Evolutionary conservation across 805 yeast species (phyloP), one percentile per base, ranked within the genome.

Genomic region (Debaryomyces castellii): DNA sequence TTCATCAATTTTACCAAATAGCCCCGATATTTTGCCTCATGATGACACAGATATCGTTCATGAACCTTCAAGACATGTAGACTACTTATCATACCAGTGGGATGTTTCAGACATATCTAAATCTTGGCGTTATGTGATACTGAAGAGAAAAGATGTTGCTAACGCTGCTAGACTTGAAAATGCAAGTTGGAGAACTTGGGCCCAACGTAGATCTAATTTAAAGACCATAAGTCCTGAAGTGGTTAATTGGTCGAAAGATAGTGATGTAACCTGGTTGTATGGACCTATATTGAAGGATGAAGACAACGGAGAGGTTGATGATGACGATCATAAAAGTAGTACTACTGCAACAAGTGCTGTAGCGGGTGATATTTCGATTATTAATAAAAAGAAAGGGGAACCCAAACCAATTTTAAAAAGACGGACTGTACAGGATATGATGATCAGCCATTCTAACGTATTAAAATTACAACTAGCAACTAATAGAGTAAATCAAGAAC

Each of bases 251-350:
- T 82, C 89, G 37, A 94, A 95, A 67, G 99, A 94, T 58, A 85
- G 86, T 47, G 99, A 94, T 64, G 97, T 94, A 9, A 90, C 97
- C 1, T 94, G 99, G 99, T 77, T 94, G 11, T 94, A 92, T 67
- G 99, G 99, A 1, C 99, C 99, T 0, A 71, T 82, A 20, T 73
- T 80, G 45, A 74, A 73, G 46, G 82, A 78, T 45, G 72, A 69
- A 23, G 66, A 59, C 28, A 50, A 53, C 27, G 54, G 51, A 17
- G 45, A 42, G 16, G 59, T 55, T 24, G 57, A 54, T 28, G 54
- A 57, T 28, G 51, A 51, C 16, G 42, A 43, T 17, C 44, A 48
- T 25, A 42, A 48, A 30, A 37, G 51, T 17, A 50, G 52, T 16
- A 59, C 59, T 28, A 68, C 72, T n/a, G 75, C 74, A 1, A 62